Evolutionary conservation across 371 early-diverging fungal genomes (phyloP).

Genomic region (Syncephalastrum monosporum): DNA sequence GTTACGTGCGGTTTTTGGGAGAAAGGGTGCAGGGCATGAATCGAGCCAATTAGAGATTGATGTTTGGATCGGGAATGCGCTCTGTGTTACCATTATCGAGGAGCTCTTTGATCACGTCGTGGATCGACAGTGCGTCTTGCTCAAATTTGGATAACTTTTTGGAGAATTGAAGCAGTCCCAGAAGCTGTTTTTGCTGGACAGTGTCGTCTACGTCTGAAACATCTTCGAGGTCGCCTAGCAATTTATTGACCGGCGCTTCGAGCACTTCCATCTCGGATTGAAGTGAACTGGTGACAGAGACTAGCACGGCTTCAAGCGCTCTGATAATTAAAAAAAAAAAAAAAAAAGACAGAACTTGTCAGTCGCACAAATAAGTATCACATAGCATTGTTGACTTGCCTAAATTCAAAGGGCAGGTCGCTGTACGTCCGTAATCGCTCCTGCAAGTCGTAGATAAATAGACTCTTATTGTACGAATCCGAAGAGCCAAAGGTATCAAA

Average conservation of each 20-base stretch:
- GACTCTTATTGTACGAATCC: constrained; percentile 67
- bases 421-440: constrained; percentile 61
- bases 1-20: neutral
- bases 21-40: too few species aligned
- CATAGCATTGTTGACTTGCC: constrained; percentile 38
- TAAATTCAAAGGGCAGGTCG: constrained; percentile 70
- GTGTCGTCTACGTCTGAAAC: constrained; percentile 72
- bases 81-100: constrained; percentile 67
- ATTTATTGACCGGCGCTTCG: constrained; percentile 48
- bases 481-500: constrained; percentile 72
- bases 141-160: constrained; percentile 77
- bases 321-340: constrained; percentile 25
- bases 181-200: constrained; percentile 72
- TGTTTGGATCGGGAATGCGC: neutral
- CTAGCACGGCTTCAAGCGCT: constrained; percentile 82
- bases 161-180: constrained; percentile 73
- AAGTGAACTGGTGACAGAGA: constrained; percentile 66
- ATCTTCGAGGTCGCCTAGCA: constrained; percentile 64
- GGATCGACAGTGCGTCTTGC: constrained; percentile 69
- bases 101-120: constrained; percentile 76
- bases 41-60: too few species aligned
- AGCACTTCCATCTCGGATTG: constrained; percentile 76
- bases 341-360: neutral
- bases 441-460: constrained; percentile 81
- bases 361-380: neutral